Conservation (phyloP, 306 rosid species). For the Trifolium pratense region DNA sequence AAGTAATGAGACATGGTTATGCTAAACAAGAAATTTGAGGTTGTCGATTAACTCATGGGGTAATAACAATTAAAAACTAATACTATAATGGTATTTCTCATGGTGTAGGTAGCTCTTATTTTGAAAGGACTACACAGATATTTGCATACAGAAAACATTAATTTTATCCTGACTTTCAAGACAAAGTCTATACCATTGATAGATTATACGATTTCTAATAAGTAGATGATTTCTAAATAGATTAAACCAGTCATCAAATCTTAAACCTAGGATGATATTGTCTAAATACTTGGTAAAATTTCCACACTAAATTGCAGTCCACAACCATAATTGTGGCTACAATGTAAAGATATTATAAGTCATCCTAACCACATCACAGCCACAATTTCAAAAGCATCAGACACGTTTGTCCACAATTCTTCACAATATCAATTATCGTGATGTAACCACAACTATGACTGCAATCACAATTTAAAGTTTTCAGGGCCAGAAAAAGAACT, state of each 20-base stretch:
- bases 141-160: not conserved
- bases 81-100: not conserved
- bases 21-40: not conserved
- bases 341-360: not conserved
- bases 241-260: not conserved
- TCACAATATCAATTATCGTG: not conserved
- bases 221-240: not conserved
- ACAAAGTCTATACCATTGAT: not conserved
- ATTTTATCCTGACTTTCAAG: not conserved
- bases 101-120: not conserved
- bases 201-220: not conserved
- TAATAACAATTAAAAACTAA: not conserved
- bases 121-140: not conserved
- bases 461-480: not conserved
- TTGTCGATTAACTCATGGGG: not conserved
- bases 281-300: not conserved
- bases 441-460: constrained; percentile 5
- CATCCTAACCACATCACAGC: not conserved
- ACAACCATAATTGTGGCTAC: not conserved
- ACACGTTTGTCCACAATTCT: not conserved
- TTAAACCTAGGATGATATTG: not conserved
- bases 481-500: not conserved
- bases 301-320: not conserved
- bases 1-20: not conserved
- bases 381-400: not conserved